phyloP scores from a whole-genome alignment of 345 rosid species.

The Camelina neglecta region DNA sequence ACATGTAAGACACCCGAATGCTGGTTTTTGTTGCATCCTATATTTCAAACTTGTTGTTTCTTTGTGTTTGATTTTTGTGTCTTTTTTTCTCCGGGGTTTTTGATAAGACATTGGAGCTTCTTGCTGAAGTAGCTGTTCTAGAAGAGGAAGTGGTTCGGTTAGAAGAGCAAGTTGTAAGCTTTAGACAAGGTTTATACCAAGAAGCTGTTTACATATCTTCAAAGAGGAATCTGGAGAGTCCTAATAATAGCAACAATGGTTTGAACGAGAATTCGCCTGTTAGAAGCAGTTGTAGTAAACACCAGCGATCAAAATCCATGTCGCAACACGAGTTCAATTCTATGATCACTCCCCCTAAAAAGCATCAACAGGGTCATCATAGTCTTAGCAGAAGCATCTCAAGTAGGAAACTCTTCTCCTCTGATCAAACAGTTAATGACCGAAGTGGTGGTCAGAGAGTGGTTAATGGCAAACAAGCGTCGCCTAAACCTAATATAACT shows the following conservation, averaged over 20 bases:
- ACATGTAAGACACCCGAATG: slow-evolving; percentile 49
- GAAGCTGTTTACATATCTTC: slow-evolving; percentile 79
- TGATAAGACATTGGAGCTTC: slow-evolving; percentile 84
- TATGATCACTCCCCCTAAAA: slow-evolving; percentile 43
- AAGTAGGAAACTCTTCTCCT: slow-evolving; percentile 62
- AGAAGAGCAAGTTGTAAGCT: slow-evolving; percentile 90
- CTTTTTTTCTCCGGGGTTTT: background rate
- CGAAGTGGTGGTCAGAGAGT: slow-evolving; percentile 41
- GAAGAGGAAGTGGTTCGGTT: slow-evolving; percentile 96
- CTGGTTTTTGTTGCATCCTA: background rate
- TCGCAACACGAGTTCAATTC: slow-evolving; percentile 65
- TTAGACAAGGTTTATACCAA: slow-evolving; percentile 83
- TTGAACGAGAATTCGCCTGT: slow-evolving; percentile 50
- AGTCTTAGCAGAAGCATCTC: slow-evolving; percentile 62
- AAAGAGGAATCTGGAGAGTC: slow-evolving; percentile 64
- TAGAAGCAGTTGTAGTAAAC: slow-evolving; percentile 53
- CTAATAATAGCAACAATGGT: slow-evolving; percentile 41
- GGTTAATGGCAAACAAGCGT: slow-evolving; percentile 52
- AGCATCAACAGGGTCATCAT: slow-evolving; percentile 57
- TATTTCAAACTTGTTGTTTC: background rate
- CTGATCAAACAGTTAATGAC: slow-evolving; percentile 49
- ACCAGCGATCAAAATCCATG: slow-evolving; percentile 76
- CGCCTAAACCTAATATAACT: slow-evolving; percentile 43
- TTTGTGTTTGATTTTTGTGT: slow-evolving; percentile 35
- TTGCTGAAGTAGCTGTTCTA: slow-evolving; percentile 97